Base-by-base conservation (phyloP, 1,284 basidiomycete species). In the Pseudomicrostroma phylloplanum region DNA sequence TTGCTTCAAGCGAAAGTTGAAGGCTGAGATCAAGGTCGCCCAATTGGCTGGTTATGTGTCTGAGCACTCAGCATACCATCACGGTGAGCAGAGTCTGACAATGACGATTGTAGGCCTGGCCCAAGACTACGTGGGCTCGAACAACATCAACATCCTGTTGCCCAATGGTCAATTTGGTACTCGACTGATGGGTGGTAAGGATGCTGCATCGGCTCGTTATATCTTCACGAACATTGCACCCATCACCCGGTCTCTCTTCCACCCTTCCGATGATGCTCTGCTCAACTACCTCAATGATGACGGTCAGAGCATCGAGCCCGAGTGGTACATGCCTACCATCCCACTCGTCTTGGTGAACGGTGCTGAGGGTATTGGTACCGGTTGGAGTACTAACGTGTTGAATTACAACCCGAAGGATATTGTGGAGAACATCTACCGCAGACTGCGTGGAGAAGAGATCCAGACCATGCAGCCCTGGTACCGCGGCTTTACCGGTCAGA, bases 111-210 rank as follows among this genome's bases (percentile, higher is more conserved):
- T 98, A 78, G 90, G 89, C 73, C 83, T 98, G 59, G 94, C 96
- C 1, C 96, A 99, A 79, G 87, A 90, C 80, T 98, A 87, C 73
- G 90, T 96, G 43, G 96, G 96, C 0, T 90, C 89, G 78, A 99
- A 98, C 84, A 99, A 98, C 80, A 80, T 97, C 80, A 96, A 94
- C 80, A 79, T 98, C 55, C 83, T 99, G 57, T 80, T 85, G 58
- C 96, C 96, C 19, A 89, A 88, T 66, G 96, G 96, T 80, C 94
- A 97, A 82, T 99, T 91, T 81, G 96, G 96, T 83, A 96, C 93
- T 3, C 74, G 77, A 40, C 61, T 68, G 46, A 70, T 77, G 60
- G 77, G 77, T 42, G 77, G 77, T 58, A 79, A 79, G 59, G 77
- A 99, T 79, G 91, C 93, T 69, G 96, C 96, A 60, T 89, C 92